Evolutionary conservation across 441 rosid genomes (phyloP).

Genomic region (Lepidium campestre): DNA sequence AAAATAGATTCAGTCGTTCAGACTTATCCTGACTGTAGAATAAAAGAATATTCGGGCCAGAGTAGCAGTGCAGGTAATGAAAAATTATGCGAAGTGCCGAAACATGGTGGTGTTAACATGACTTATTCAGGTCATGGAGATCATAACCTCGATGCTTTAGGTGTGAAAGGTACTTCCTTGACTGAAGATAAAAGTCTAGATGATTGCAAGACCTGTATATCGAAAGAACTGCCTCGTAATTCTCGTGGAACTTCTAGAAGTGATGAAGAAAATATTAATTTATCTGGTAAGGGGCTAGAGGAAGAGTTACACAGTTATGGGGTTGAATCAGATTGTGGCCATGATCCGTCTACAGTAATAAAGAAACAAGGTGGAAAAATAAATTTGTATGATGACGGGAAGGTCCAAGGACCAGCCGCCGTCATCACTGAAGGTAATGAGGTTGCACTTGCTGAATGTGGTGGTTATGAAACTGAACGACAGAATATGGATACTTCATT

Average conservation of each 20-base stretch:
- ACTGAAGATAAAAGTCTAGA: slow-evolving; percentile 29
- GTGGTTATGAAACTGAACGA: slow-evolving; percentile 29
- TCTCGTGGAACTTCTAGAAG: slow-evolving; percentile 35
- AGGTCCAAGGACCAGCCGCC: slow-evolving; percentile 44
- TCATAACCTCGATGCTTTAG: slow-evolving; percentile 27
- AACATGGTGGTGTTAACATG: slow-evolving; percentile 20
- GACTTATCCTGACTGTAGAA: slow-evolving; percentile 15
- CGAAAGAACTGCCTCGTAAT: slow-evolving; percentile 27
- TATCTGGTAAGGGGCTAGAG: slow-evolving; percentile 44
- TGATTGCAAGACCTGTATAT: slow-evolving; percentile 18
- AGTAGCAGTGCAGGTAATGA: slow-evolving; percentile 4
- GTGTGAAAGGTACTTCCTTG: slow-evolving; percentile 23
- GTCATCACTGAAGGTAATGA: slow-evolving; percentile 24
- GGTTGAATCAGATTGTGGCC: slow-evolving; percentile 42
- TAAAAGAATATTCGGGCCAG: slow-evolving; percentile 14
- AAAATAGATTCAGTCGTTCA: slow-evolving; percentile 1
- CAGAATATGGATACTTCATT: slow-evolving; percentile 15
- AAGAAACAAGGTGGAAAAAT: slow-evolving; percentile 38
- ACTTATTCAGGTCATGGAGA: slow-evolving; percentile 21
- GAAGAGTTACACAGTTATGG: slow-evolving; percentile 43
- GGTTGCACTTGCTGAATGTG: slow-evolving; percentile 8
- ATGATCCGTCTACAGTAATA: slow-evolving; percentile 31
- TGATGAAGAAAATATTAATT: slow-evolving; percentile 60
- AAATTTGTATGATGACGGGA: slow-evolving; percentile 47
- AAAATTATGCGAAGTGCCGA: slow-evolving; percentile 2